phyloP scores from a whole-genome alignment of 306 rosid genomes.

The Dalbergia cultrata region DNA sequence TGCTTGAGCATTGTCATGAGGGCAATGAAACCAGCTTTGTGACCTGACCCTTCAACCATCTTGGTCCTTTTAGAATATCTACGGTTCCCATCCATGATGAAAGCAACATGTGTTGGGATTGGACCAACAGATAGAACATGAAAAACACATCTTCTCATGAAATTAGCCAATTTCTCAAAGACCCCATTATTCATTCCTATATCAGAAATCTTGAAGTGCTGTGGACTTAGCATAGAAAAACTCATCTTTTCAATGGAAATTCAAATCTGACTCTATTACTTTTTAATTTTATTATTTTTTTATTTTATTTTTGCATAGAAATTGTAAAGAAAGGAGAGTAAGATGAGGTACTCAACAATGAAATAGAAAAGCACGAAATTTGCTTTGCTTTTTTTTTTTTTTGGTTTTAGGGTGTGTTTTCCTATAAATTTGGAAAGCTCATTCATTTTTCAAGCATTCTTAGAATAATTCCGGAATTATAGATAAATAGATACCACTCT shows the following conservation, averaged over 20 bases:
- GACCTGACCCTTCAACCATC: conserved; percentile 42
- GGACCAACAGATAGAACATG: conserved; percentile 47
- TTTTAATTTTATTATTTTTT: not conserved
- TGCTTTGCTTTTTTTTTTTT: not conserved
- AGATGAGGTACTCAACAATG: not conserved
- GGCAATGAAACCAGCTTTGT: conserved; percentile 49
- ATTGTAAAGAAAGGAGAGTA: not conserved
- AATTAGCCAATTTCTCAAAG: conserved; percentile 42
- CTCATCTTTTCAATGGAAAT: not conserved
- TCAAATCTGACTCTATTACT: not conserved
- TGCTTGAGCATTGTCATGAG: conserved; percentile 50
- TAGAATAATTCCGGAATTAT: not conserved
- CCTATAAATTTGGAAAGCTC: not conserved
- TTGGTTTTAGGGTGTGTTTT: too few species aligned
- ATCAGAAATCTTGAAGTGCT: not conserved
- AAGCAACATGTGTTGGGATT: conserved; percentile 51
- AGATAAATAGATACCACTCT: not conserved
- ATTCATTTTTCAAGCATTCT: not conserved
- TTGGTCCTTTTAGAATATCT: conserved; percentile 48
- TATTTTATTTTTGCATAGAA: not conserved
- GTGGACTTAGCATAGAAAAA: not conserved
- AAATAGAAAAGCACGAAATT: not conserved
- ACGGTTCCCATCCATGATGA: conserved; percentile 60
- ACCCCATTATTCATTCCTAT: not conserved
- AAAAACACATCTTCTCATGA: conserved; percentile 43